Percentiles rank a stretch among this genome's conserved stretches.
Conservation (phyloP, 225 moss, liverwort and hornwort genomes). For the Sphagnum tenellum region DNA sequence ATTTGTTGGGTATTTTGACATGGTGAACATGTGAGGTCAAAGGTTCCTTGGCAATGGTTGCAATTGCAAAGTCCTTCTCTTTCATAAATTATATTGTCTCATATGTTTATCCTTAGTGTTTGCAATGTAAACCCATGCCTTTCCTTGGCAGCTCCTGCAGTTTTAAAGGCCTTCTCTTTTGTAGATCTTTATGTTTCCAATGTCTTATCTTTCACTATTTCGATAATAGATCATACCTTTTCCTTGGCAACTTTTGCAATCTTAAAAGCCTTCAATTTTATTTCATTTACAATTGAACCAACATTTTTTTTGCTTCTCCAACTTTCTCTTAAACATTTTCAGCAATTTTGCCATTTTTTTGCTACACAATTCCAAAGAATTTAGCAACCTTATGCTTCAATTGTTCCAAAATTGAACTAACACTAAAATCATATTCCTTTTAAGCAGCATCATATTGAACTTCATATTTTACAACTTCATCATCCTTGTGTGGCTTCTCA, state of each 20-base stretch:
- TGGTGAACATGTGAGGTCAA: no score
- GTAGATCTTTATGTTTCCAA: slow-evolving; percentile 7
- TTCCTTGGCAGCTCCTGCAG: background rate
- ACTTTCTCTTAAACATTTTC: no score
- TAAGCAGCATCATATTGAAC: no score
- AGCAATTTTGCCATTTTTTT: no score
- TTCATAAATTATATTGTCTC: slow-evolving; percentile 13
- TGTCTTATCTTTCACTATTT: slow-evolving; percentile 13
- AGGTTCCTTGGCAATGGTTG: background rate
- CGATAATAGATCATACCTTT: slow-evolving; percentile 13
- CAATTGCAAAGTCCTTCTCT: slow-evolving; percentile 18
- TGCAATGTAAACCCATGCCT: slow-evolving; percentile 17
- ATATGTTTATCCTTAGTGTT: slow-evolving; percentile 15
- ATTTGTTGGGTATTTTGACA: no score
- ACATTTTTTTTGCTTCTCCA: slow-evolving; percentile 11
- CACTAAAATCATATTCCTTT: no score
- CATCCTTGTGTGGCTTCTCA: slow-evolving; percentile 6
- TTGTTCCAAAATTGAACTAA: no score
- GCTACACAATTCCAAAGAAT: no score
- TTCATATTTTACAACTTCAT: no score
- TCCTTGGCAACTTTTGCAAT: slow-evolving; percentile 32
- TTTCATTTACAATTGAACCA: slow-evolving; percentile 12
- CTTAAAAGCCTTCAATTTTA: slow-evolving; percentile 10
- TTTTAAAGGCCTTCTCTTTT: slow-evolving; percentile 13
- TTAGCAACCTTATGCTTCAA: no score